These are phyloP conservation scores for Trichoderma cornu-damae DNA, from an alignment of 2,329 filamentous ascomycete genomes.

Conservation along the genomic window DNA sequence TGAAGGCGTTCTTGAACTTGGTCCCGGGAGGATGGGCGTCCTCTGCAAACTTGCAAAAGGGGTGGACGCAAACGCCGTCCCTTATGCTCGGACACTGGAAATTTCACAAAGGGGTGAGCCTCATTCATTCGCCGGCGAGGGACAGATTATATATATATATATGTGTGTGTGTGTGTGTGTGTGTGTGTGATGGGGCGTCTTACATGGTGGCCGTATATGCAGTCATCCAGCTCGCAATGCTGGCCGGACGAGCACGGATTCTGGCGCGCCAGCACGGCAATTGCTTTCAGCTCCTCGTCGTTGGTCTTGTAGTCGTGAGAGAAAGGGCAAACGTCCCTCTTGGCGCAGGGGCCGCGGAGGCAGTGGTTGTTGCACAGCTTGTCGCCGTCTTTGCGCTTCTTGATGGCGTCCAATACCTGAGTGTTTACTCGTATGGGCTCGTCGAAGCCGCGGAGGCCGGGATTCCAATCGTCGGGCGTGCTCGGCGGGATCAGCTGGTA, in stretches of 20 bases:
- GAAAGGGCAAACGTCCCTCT: slow-evolving; percentile 51
- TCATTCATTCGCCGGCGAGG: not conserved
- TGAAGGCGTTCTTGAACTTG: slow-evolving; percentile 40
- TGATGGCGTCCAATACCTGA: slow-evolving; percentile 48
- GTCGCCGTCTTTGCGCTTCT: slow-evolving; percentile 49
- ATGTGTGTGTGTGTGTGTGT: too few relatives aligned
- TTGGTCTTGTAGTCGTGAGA: slow-evolving; percentile 51
- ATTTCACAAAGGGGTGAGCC: slow-evolving; percentile 4
- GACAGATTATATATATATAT: too few relatives aligned
- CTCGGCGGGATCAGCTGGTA: slow-evolving; percentile 27
- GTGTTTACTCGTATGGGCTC: slow-evolving; percentile 44
- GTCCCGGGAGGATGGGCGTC: slow-evolving; percentile 55
- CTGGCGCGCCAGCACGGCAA: slow-evolving; percentile 50
- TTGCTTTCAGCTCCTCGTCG: slow-evolving; percentile 51
- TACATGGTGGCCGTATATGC: slow-evolving; percentile 60
- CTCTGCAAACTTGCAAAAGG: slow-evolving; percentile 50
- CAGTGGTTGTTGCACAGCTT: slow-evolving; percentile 61
- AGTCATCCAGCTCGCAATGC: slow-evolving; percentile 52
- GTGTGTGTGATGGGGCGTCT: too few relatives aligned
- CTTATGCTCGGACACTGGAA: slow-evolving; percentile 49
- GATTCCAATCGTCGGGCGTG: slow-evolving; percentile 43
- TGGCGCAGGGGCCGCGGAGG: slow-evolving; percentile 52
- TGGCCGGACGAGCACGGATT: slow-evolving; percentile 56
- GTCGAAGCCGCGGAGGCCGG: slow-evolving; percentile 52
- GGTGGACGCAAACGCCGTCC: slow-evolving; percentile 48